These are phyloP conservation scores for Dictyostelium intermedium DNA, from an alignment of 78 protist genomes.

Conservation along the genomic window DNA sequence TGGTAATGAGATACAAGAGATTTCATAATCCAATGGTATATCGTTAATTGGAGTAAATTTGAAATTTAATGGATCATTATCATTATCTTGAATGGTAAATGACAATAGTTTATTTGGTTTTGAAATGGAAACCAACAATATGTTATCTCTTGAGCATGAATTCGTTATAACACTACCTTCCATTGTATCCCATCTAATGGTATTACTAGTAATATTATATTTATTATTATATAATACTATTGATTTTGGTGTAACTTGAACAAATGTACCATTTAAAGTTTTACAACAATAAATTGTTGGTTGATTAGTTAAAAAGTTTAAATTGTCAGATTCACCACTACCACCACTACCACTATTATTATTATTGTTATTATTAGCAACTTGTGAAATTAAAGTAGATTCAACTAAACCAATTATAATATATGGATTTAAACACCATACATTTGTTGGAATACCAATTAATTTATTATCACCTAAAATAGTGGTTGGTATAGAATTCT, in stretches of 20 bases:
- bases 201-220: too few species aligned
- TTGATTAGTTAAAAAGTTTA: constrained; percentile 6
- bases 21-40: not conserved
- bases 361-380: not conserved
- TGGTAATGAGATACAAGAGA: constrained; percentile 9
- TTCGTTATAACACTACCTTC: not conserved
- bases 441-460: not conserved
- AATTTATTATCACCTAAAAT: not conserved
- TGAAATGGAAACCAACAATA: constrained; percentile 10
- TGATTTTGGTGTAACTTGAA: constrained; percentile 14
- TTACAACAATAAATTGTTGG: not conserved
- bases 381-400: not conserved
- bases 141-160: not conserved
- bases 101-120: not conserved
- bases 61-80: not conserved
- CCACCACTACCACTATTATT: not conserved
- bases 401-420: not conserved
- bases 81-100: not conserved
- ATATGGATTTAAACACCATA: constrained; percentile 2
- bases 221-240: not conserved
- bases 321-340: not conserved
- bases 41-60: not conserved
- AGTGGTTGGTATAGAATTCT: not conserved
- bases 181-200: not conserved
- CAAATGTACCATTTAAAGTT: not conserved